Evolutionary conservation across 257 asterid species (phyloP).

Genomic region (Nicotiana paniculata): DNA sequence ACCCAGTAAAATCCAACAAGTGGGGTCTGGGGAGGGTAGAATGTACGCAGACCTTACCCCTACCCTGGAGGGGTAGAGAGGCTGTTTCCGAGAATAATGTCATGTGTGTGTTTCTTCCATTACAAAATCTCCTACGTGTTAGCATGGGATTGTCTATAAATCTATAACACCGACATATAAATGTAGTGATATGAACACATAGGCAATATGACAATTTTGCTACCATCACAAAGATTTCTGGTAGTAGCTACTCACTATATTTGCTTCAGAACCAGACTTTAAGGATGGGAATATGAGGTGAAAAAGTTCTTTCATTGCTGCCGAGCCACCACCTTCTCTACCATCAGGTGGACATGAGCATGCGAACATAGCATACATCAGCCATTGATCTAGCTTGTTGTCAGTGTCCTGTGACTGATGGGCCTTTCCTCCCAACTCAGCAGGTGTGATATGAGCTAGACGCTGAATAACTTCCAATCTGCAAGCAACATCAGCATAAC

Average conservation of each 20-base stretch:
- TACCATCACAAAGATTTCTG: background rate
- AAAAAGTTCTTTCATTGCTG: slow-evolving; percentile 83
- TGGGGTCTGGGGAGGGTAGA: too few species aligned
- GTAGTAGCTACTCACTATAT: slow-evolving; percentile 59
- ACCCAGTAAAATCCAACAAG: too few species aligned
- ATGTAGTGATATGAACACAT: background rate
- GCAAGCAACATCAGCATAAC: slow-evolving; percentile 25
- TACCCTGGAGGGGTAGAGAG: too few species aligned
- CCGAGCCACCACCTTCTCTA: slow-evolving; percentile 87
- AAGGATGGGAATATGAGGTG: slow-evolving; percentile 93
- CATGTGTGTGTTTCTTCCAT: background rate
- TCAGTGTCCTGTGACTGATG: slow-evolving; percentile 93
- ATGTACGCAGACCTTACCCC: too few species aligned
- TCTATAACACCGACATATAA: background rate
- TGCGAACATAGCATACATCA: slow-evolving; percentile 96
- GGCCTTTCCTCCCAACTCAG: slow-evolving; percentile 97
- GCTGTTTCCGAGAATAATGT: background rate
- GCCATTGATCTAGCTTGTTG: slow-evolving; percentile 96
- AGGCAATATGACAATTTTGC: background rate
- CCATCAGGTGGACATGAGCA: slow-evolving; percentile 86
- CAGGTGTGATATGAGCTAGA: slow-evolving; percentile 85
- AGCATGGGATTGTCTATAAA: background rate
- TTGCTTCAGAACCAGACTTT: slow-evolving; percentile 89
- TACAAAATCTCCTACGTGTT: background rate
- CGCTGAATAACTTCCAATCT: slow-evolving; percentile 95